Base-by-base conservation (phyloP, 2,329 filamentous ascomycete genomes). In the Venturia carpophila region DNA sequence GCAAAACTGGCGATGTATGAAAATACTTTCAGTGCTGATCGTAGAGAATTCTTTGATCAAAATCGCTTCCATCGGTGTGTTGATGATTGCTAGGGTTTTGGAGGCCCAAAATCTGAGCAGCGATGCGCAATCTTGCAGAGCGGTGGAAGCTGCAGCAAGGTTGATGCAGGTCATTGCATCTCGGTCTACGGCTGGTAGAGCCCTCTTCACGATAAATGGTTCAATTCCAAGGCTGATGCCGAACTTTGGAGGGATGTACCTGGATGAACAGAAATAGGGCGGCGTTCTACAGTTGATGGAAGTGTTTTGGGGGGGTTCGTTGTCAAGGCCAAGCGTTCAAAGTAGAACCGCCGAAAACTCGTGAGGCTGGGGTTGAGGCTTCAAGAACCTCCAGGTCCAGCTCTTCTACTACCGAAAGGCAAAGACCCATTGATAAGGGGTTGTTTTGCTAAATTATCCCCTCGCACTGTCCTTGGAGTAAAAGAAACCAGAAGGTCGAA, bases 101-200 rank as follows among this genome's bases (percentile, higher is more conserved):
- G 17, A 56, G 27, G 5, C 11, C 27, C 49, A 19, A 34, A 21
- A 34, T 2, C 9, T 56, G n/a, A 17, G 3, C 17, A 27, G 47
- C 24, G 49, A 37, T 37, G 24, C 49, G 30, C 24, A 34, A 56
- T 56, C 24, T 11, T 56, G 49, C 49, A n/a, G 9, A 56, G 49
- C 24, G 49, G 49, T 56, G 49, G 49, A 34, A n/a, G 24, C 30
- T 56, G 24, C 24, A 19, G 49, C 49, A 56, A 56, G 49, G 49
- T 56, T 56, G 30, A 34, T 56, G 49, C 49, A 56, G 30, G 49
- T 56, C 13, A 56, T 56, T 10, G 24, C 49, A 56, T 49, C 45
- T 49, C 9, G 45, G 45, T 10, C 7, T 49, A n/a, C 21, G 19
- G 45, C 11, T 49, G 45, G 9, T 24, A 2, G n/a, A 24, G n/a